These are phyloP conservation scores for Alternaria tenuissima DNA, from an alignment of 2,329 filamentous ascomycete genomes.

Conservation along the genomic window DNA sequence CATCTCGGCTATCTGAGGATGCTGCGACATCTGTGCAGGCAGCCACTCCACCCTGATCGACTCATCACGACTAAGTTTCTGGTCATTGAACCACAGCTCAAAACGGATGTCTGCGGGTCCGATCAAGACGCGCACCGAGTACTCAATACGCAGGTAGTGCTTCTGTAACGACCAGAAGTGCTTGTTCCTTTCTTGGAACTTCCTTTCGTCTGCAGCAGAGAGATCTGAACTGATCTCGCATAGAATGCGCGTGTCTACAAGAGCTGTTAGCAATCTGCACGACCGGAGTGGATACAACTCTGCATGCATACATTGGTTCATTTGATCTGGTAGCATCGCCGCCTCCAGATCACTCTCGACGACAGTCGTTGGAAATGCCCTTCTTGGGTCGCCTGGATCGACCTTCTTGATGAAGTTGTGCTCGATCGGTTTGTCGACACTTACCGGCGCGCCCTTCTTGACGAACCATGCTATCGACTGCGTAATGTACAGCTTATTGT, in stretches of 20 bases:
- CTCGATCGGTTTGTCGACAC: conserved; percentile 43
- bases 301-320: conserved; percentile 34
- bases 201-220: conserved; percentile 38
- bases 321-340: conserved; percentile 35
- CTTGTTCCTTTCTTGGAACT: conserved; percentile 48
- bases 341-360: conserved; percentile 40
- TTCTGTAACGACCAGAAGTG: conserved; percentile 47
- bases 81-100: conserved; percentile 50
- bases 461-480: conserved; percentile 52
- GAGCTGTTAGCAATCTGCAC: neutral
- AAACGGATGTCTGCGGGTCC: conserved; percentile 52
- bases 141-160: conserved; percentile 48
- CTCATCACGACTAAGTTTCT: conserved; percentile 46
- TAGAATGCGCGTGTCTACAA: conserved; percentile 40
- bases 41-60: conserved; percentile 50
- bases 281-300: neutral
- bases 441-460: conserved; percentile 45
- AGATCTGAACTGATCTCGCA: conserved; percentile 50
- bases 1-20: conserved; percentile 16
- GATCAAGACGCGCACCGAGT: conserved; percentile 49
- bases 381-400: conserved; percentile 41
- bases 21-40: conserved; percentile 23
- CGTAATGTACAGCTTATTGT: conserved; percentile 48
- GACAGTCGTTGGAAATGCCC: conserved; percentile 45
- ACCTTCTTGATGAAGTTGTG: conserved; percentile 47